A percentile compares a stretch with the other conserved stretches of the same genome.
These are phyloP conservation scores for Eucalyptus leucophloia DNA, from an alignment of 345 rosid species.

Conservation along the genomic window DNA sequence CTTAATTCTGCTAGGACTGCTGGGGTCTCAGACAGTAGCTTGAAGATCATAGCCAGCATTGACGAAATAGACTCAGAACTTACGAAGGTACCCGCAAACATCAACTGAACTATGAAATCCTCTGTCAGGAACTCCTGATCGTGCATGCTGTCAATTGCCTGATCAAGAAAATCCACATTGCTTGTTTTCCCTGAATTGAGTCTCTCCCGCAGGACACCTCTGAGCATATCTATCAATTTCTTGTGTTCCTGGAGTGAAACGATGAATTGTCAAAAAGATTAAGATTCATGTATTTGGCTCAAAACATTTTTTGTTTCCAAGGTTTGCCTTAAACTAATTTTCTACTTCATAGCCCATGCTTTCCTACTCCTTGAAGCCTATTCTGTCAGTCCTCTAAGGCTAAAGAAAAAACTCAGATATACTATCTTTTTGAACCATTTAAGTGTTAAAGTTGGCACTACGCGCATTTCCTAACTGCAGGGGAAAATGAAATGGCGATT, in stretches of 20 bases:
- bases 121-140: slow-evolving; percentile 4
- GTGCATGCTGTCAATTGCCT: background rate
- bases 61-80: slow-evolving; percentile 1
- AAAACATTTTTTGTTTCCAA: background rate
- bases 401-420: background rate
- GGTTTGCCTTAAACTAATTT: background rate
- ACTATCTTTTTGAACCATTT: background rate
- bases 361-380: background rate
- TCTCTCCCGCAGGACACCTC: background rate
- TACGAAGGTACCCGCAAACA: background rate
- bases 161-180: background rate
- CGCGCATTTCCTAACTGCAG: background rate
- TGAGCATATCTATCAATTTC: background rate
- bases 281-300: background rate
- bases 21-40: background rate
- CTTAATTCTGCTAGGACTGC: background rate
- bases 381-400: background rate
- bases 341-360: background rate
- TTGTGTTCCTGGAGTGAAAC: background rate
- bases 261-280: background rate
- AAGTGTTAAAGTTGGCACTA: background rate
- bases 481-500: background rate
- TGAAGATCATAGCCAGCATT: background rate
- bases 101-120: background rate
- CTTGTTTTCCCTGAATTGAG: background rate